Base-by-base conservation (phyloP, 164 flowering plant species). In the Vitis riparia region DNA sequence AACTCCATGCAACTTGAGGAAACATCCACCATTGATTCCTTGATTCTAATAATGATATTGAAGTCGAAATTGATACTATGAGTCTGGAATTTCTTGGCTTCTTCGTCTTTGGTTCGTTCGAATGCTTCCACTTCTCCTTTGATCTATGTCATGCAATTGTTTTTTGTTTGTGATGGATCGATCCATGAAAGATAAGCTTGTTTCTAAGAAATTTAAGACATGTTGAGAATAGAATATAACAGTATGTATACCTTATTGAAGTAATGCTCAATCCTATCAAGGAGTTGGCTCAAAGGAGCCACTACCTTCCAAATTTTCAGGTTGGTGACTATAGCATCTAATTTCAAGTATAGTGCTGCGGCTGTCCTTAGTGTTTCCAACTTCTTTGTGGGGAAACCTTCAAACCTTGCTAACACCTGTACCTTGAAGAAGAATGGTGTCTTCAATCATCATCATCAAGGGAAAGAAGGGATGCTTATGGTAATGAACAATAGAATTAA, bases 31-130 rank as follows among this genome's bases (percentile, higher is more conserved):
- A 91, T 83, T 32, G 84, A 66, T 84, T 93, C 98, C 70, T 93
- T 89, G 77, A 93, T 88, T 60, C 78, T 73, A 7, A 86, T 63
- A 14, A 93, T 78, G 64, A 86, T 80, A 9, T 75, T 29, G 71
- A 93, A 93, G 80, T 91, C 91, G 66, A 93, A 88, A 27, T 78
- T 73, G 69, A 93, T 91, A 11, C 87, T 87, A 57, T 89, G 85
- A 67, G 79, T 78, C 71, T 80, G 79, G 13, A 91, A 86, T 70
- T 81, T 82, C 83, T 91, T 92, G 66, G 83, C 12, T 55, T 92
- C 98, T 69, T 92, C 96, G 37, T 91, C 98, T 80, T 92, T 92
- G 52, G 79, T 88, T 70, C 94, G 68, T 55, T 92, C 98, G 65
- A 89, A 47, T 51, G 83, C 73, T 47, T 92, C 98, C 49, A 92